phyloP scores from a whole-genome alignment of 192 early-diverging fungal genomes.

The Polychytrium aggregatum region DNA sequence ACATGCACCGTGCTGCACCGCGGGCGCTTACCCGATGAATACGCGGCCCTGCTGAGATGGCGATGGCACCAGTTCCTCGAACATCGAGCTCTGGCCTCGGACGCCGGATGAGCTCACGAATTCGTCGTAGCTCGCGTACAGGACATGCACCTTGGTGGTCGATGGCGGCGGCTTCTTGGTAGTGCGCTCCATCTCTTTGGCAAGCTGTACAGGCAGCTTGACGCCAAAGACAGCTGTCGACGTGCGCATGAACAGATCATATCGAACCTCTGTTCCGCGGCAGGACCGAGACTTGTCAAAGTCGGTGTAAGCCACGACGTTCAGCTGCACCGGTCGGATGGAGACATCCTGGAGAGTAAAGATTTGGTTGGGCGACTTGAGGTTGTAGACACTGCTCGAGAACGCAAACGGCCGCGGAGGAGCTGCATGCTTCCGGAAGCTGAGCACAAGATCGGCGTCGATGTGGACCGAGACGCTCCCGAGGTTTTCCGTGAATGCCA shows the following conservation, averaged over 20 bases:
- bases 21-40: conserved; percentile 83
- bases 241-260: conserved; percentile 52
- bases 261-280: no score
- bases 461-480: conserved; percentile 52
- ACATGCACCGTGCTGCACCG: no score
- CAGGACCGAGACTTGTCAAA: conserved; percentile 8
- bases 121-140: conserved; percentile 67
- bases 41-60: conserved; percentile 66
- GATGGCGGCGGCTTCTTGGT: conserved; percentile 79
- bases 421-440: conserved; percentile 52
- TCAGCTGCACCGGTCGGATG: conserved; percentile 43
- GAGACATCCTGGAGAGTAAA: conserved; percentile 54
- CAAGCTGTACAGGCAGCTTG: conserved; percentile 35
- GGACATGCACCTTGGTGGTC: conserved; percentile 52
- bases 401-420: conserved; percentile 51
- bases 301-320: conserved; percentile 23
- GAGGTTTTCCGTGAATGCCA: conserved; percentile 72
- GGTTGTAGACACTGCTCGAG: conserved; percentile 15
- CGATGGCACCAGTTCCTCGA: conserved; percentile 60
- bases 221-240: conserved; percentile 54
- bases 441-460: conserved; percentile 45
- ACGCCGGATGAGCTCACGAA: conserved; percentile 45
- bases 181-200: conserved; percentile 68
- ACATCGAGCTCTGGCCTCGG: conserved; percentile 43
- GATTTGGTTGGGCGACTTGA: conserved; percentile 57